Evolutionary conservation across 306 rosid genomes (phyloP), one percentile per base, ranked within the genome.

Genomic region (Cucurbita maxima): DNA sequence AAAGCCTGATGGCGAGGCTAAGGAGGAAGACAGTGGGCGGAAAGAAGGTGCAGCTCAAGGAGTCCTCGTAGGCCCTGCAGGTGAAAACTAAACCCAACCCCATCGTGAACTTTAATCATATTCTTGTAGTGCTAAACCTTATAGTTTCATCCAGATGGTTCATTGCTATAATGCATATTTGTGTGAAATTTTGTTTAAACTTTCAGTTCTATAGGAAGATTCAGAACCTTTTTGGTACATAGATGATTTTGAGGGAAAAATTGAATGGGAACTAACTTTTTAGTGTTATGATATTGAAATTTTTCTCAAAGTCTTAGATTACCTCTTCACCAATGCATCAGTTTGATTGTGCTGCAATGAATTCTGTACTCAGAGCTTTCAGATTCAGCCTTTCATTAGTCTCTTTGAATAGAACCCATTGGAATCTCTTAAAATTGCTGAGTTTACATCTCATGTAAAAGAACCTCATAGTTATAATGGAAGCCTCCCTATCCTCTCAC

Each of bases 31-130:
- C 20, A 40, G 86, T 48, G 83, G 84, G 25, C 81, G 83, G 71
- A 94, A 94, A 82, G 98, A 91, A 83, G 97, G 95, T 15, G 82
- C 96, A 58, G 94, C 98, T 13, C 98, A 90, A 66, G 98, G 98
- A 58, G 98, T 94, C 67, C 90, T 90, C 38, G 98, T 94, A 4
- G 97, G 97, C 54, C 97, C 96, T 43, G 98, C 98, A 0, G 72
- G 89, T 59, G 94, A 82, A 40, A 82, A 83, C 18, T 87, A 86
- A 64, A 48, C 73, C 3, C 72, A 45, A 67, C 50, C 5, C 53
- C 12, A 11, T 44, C 12, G 1, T 6, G 41, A 48, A 47, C 57
- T 69, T 48, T 7, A 0, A 48, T 14, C 58, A 48, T 69, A 14
- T 69, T 69, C 38, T 13, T 69, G 57, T 69, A 47, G 41, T 48